Evolutionary conservation across 2,329 filamentous ascomycete genomes (phyloP).

Genomic region (Aspergillus transmontanensis): DNA sequence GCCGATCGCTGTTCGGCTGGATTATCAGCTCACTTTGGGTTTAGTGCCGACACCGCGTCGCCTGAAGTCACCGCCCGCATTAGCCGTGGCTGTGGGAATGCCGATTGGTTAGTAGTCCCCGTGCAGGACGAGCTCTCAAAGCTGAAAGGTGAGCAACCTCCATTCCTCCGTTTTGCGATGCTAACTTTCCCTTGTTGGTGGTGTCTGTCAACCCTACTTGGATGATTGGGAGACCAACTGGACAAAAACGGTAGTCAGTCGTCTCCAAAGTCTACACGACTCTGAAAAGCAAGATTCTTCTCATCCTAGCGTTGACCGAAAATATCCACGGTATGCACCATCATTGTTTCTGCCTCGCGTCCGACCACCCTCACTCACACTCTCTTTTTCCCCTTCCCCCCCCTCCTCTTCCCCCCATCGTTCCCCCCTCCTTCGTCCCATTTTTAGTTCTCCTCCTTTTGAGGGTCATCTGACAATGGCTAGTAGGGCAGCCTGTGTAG

Average conservation of each 20-base stretch:
- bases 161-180: constrained; percentile 3
- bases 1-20: constrained; percentile 2
- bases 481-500: constrained; percentile 23
- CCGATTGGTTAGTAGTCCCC: constrained; percentile 12
- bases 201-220: background rate
- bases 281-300: background rate
- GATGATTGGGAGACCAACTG: background rate
- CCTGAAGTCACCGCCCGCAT: constrained; percentile 5
- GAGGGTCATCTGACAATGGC: constrained; percentile 23
- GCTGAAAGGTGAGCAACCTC: constrained; percentile 1
- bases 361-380: background rate
- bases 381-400: background rate
- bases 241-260: background rate
- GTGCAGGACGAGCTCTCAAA: constrained; percentile 2
- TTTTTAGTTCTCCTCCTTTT: constrained; percentile 4
- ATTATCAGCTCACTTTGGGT: constrained; percentile 17
- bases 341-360: constrained; percentile 1
- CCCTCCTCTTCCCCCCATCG: background rate
- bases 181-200: constrained; percentile 10
- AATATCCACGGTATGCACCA: background rate
- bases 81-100: background rate
- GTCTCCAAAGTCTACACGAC: background rate
- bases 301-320: background rate
- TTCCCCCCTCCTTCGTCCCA: background rate
- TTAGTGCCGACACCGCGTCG: constrained; percentile 15